phyloP scores from a whole-genome alignment of 192 early-diverging fungal species.

The Linnemannia exigua region DNA sequence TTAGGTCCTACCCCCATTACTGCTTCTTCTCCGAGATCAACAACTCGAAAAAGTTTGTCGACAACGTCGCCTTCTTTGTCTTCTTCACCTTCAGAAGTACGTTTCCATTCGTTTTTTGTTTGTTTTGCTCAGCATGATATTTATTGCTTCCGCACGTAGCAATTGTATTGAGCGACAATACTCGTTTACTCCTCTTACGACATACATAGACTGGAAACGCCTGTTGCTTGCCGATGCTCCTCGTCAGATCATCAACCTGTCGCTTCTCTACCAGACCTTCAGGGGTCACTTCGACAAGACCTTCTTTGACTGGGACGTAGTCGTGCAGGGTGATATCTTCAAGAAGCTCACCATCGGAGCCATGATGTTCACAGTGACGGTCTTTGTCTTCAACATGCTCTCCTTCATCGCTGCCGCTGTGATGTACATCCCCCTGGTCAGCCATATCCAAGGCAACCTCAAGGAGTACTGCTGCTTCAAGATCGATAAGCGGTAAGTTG shows the following conservation, averaged over 20 bases:
- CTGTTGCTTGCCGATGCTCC: constrained; percentile 87
- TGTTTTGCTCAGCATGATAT: not conserved
- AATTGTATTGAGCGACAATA: not conserved
- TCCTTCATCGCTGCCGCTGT: constrained; percentile 70
- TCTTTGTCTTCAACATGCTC: constrained; percentile 71
- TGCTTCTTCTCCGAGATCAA: constrained; percentile 86
- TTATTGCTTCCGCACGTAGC: not conserved
- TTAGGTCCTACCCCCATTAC: constrained; percentile 82
- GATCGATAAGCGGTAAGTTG: constrained; percentile 85
- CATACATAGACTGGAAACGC: constrained; percentile 80
- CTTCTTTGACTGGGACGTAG: constrained; percentile 24
- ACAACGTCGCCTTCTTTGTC: constrained; percentile 84
- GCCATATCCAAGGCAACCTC: constrained; percentile 86
- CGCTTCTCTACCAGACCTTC: constrained; percentile 63
- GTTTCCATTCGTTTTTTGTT: not conserved
- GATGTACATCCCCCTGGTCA: constrained; percentile 84
- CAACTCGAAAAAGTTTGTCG: constrained; percentile 70
- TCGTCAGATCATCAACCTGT: constrained; percentile 77
- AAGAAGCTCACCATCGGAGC: constrained; percentile 44
- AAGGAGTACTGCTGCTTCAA: constrained; percentile 93
- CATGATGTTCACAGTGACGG: constrained; percentile 74
- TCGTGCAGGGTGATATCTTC: constrained; percentile 5
- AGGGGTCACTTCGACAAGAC: not conserved
- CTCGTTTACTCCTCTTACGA: not conserved
- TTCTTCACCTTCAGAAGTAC: constrained; percentile 87